Evolutionary conservation across 2,329 filamentous ascomycete genomes (phyloP).

Genomic region (Orbilia javanica): DNA sequence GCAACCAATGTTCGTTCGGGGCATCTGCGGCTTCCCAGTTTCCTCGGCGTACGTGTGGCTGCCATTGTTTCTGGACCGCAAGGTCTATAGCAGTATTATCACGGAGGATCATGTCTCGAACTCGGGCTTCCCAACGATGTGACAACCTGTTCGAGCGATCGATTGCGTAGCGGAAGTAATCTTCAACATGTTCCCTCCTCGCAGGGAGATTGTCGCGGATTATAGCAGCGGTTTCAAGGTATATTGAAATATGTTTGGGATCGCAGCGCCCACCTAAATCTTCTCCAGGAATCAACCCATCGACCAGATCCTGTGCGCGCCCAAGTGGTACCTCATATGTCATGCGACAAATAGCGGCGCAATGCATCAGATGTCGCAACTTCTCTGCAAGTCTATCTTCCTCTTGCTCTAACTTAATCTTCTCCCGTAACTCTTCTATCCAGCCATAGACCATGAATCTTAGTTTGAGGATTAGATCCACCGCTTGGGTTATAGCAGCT

Average conservation of each 20-base stretch:
- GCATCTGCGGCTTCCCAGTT: constrained; percentile 61
- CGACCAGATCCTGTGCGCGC: constrained; percentile 28
- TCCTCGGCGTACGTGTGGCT: constrained; percentile 61
- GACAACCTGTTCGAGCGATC: constrained; percentile 49
- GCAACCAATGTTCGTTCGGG: constrained; percentile 64
- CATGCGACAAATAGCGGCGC: constrained; percentile 59
- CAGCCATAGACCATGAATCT: constrained; percentile 57
- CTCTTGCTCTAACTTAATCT: constrained; percentile 39
- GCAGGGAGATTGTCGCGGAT: constrained; percentile 50
- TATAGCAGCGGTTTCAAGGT: constrained; percentile 45
- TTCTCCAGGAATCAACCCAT: constrained; percentile 2
- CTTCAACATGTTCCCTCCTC: constrained; percentile 60
- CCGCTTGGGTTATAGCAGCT: constrained; percentile 31
- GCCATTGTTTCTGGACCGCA: constrained; percentile 62
- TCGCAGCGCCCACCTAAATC: constrained; percentile 9
- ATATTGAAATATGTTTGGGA: constrained; percentile 44
- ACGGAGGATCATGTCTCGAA: constrained; percentile 58
- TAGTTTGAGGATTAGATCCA: constrained; percentile 52
- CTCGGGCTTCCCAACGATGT: constrained; percentile 51
- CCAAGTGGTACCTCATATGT: constrained; percentile 61
- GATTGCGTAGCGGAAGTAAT: constrained; percentile 44
- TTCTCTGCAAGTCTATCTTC: constrained; percentile 39
- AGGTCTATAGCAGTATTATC: constrained; percentile 60
- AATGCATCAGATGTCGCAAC: constrained; percentile 47
- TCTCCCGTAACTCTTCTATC: constrained; percentile 52